Evolutionary conservation across 2,329 filamentous ascomycete species (phyloP), one percentile per base, ranked within the genome.

Genomic region (Trichoderma atrobrunneum): DNA sequence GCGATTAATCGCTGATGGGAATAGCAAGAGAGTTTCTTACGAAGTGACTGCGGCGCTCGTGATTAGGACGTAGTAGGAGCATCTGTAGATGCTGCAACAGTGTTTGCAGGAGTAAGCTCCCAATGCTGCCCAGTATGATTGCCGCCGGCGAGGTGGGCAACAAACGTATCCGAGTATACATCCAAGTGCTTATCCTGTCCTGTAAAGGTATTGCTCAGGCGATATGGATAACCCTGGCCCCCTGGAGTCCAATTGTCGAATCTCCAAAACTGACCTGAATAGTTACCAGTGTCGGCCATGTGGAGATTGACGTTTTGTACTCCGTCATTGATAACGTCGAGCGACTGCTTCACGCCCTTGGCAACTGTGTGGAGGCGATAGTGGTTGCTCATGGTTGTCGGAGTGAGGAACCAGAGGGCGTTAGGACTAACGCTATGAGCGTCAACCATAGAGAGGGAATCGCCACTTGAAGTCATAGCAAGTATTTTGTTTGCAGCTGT

Each of bases 291-390:
- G 2, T 5, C 51, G 24, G 65, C 10, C 51, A 68, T 14, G 18
- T 68, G 65, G 16, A 68, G 34, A 8, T 56, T 28, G 34, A 26
- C 16, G 65, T 54, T 68, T 43, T 39, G 3, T 16, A 57, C 26
- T 21, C 65, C 65, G n/a, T 39, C 32, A 24, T 68, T 68, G 10
- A 68, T 39, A 12, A 68, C 65, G n/a, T 68, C 65, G 28, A 68
- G 65, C 1, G 65, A 68, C 18, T n/a, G 30, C 11, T 43, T 28
- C 16, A 59, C 54, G 7, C 65, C 65, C 8, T 32, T 68, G 34
- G 51, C 14, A 28, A 68, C 7, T 12, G 65, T 59, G 18, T 68
- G 65, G 2, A 68, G 48, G 8, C 21, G 65, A 54, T 68, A 68
- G n/a, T 16, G 21, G 32, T 57, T 26, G 18, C 30, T 21, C 18